Percentiles rank a stretch among this genome's conserved stretches.
Conservation (phyloP, 1,139 yeast species). For the Scheffersomyces cryptocercus region DNA sequence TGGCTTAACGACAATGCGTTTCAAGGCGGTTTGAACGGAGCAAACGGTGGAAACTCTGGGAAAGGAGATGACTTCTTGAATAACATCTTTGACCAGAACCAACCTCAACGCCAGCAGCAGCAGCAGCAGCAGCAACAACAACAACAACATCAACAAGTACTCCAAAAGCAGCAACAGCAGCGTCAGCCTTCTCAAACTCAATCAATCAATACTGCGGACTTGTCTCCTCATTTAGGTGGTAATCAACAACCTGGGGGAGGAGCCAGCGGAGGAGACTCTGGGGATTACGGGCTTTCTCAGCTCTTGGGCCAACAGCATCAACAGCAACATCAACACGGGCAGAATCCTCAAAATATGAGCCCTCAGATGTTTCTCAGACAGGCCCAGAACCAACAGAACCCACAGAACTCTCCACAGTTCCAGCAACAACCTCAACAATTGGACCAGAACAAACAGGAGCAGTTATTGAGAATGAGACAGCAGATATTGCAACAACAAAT, state of each 20-base stretch:
- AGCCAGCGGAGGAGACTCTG: conserved; percentile 7
- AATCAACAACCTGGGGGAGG: conserved; percentile 4
- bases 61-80: conserved; percentile 37
- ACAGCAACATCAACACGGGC: conserved; percentile 4
- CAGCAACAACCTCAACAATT: conserved; percentile 13
- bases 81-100: conserved; percentile 32
- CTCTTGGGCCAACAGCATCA: conserved; percentile 8
- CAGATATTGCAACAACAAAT: conserved; percentile 44
- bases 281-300: conserved; percentile 13
- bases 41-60: conserved; percentile 8
- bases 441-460: conserved; percentile 23
- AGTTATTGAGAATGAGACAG: conserved; percentile 37
- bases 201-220: conserved; percentile 8
- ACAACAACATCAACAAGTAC: conserved; percentile 6
- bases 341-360: conserved; percentile 13
- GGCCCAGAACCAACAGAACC: conserved; percentile 14
- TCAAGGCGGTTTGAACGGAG: conserved; percentile 15
- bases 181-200: conserved; percentile 1
- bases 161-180: conserved; percentile 6
- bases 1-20: conserved; percentile 48
- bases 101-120: conserved; percentile 9
- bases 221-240: neutral
- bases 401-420: conserved; percentile 2
- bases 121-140: conserved; percentile 9
- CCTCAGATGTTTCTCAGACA: conserved; percentile 31